Base-by-base conservation (phyloP, 768 basidiomycete species). In the Rhizopogon vinicolor region DNA sequence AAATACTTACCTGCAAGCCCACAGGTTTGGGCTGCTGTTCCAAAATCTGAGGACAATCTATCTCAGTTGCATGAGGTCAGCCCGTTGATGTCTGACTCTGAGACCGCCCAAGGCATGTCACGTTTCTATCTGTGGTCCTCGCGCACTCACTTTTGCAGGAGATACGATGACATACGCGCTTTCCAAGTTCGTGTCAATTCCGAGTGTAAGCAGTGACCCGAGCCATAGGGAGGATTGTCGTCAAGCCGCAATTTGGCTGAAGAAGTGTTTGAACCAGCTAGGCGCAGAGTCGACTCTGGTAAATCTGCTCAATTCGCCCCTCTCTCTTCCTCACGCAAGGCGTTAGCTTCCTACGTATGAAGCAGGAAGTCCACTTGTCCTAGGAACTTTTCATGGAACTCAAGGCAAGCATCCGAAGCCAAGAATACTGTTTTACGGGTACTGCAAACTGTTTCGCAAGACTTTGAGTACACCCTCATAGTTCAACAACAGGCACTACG, bases 341-440 rank as follows among this genome's bases (percentile, higher is more conserved):
- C 19, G 28, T 19, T 51, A 96, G 93, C 70, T 97, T 7, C 82
- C 92, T 5, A 87, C 88, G 1, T 82, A 83, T 14, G 87, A 89
- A 61, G 83, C 81, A 1, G 80, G 78, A 53, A 97, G 91, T 66
- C 96, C 97, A 0, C 76, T 98, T 8, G 94, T 98, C 0, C 77
- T 97, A 9, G 95, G 88, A 0, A 93, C 85, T 1, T 99, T 98
- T 68, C 76, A 78, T 37, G 90, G 93, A 3, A 79, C 81, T 16
- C 79, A 86, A 63, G 75, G 78, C 2, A 77, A 80, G 59, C 68
- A 73, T 28, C 72, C 74, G 2, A 86, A 86, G 57, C 89, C 83
- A 7, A 80, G 95, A 5, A 78, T 98, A 3, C 74, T 98, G 12
- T 95, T 96, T 70, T 99, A 98, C 61, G 96, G 94, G 86, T 90